phyloP scores from a whole-genome alignment of 768 basidiomycete genomes.

The Arthromyces matolae region DNA sequence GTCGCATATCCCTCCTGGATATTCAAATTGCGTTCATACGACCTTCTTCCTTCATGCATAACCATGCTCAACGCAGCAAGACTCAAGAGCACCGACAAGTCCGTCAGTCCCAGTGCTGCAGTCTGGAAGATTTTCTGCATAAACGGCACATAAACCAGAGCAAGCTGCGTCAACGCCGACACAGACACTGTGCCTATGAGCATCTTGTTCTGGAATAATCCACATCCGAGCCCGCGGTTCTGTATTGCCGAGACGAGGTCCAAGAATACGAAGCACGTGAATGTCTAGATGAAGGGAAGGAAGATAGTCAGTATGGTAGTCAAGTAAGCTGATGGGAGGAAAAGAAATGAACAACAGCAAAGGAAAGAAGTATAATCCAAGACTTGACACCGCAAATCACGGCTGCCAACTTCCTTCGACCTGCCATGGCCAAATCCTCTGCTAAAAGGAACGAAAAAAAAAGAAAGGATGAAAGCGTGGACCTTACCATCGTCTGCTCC shows the following conservation, averaged over 20 bases:
- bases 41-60: constrained; percentile 75
- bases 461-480: background rate
- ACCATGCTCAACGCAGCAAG: constrained; percentile 63
- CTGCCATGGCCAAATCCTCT: too few relatives aligned
- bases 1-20: constrained; percentile 47
- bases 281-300: constrained; percentile 57
- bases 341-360: background rate
- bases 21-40: constrained; percentile 67
- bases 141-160: constrained; percentile 84
- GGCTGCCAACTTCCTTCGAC: too few relatives aligned
- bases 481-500: constrained; percentile 93
- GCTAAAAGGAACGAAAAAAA: background rate
- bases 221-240: constrained; percentile 88
- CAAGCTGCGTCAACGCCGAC: constrained; percentile 81
- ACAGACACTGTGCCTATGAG: constrained; percentile 82
- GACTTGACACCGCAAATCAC: constrained; percentile 5
- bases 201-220: constrained; percentile 83
- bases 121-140: constrained; percentile 95
- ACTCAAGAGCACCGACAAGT: constrained; percentile 66
- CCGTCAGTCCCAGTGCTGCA: constrained; percentile 64
- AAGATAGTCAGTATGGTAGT: background rate
- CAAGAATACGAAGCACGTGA: constrained; percentile 95
- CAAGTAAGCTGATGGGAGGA: background rate
- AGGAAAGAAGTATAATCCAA: background rate
- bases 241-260: constrained; percentile 94